Evolutionary conservation across 2,329 filamentous ascomycete species (phyloP).

Genomic region (Hypoxylon sp.): DNA sequence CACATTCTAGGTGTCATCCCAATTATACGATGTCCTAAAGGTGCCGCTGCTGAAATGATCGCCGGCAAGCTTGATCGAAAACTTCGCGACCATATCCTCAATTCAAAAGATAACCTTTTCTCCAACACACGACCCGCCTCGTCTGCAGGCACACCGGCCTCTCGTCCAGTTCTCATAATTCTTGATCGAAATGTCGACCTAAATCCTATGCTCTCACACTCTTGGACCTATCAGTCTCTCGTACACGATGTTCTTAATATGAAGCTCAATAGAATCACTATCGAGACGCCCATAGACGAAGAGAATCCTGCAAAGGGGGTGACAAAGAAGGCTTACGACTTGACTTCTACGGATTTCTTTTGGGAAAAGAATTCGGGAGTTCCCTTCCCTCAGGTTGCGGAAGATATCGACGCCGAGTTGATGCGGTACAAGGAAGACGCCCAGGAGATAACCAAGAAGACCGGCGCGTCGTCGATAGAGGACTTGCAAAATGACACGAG

Average conservation of each 20-base stretch:
- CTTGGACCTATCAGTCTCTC: conserved; percentile 82
- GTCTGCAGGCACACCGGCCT: conserved; percentile 74
- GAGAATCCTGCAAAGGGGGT: conserved; percentile 78
- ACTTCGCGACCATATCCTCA: conserved; percentile 93
- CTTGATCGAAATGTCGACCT: conserved; percentile 96
- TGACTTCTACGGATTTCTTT: conserved; percentile 93
- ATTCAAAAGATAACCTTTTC: conserved; percentile 98
- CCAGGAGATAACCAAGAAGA: conserved; percentile 93
- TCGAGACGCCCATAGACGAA: conserved; percentile 86
- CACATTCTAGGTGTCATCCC: conserved; percentile 79
- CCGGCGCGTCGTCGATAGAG: conserved; percentile 90
- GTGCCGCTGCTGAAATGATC: conserved; percentile 93
- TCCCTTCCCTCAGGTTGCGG: conserved; percentile 95
- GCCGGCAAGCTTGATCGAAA: conserved; percentile 95
- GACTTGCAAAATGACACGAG: conserved; percentile 91
- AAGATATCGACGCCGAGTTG: conserved; percentile 94
- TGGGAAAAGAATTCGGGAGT: conserved; percentile 92
- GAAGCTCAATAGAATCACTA: conserved; percentile 92
- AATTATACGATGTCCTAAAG: conserved; percentile 94
- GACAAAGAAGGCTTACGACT: conserved; percentile 91
- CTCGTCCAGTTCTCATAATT: conserved; percentile 90
- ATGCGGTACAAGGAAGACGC: conserved; percentile 97
- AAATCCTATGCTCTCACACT: conserved; percentile 98
- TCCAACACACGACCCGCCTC: conserved; percentile 71
- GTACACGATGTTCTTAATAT: conserved; percentile 79